Percentiles rank a stretch among this genome's conserved stretches.
Evolutionary conservation across 140 eudicot genomes (phyloP).

Genomic region (Bidens hawaiensis): DNA sequence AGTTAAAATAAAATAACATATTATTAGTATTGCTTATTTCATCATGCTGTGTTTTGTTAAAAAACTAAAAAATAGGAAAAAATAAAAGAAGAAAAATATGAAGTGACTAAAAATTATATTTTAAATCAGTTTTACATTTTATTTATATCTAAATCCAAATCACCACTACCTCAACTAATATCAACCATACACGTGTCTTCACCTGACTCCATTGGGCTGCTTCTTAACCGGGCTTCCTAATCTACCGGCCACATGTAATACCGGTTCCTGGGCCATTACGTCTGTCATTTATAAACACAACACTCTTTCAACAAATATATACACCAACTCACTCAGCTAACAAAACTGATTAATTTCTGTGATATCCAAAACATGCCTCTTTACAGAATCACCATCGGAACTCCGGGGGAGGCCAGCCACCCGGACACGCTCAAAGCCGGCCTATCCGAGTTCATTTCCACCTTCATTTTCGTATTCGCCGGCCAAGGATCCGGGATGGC

Average conservation of each 20-base stretch:
- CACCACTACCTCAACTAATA: constrained; percentile 2
- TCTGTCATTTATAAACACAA: constrained; percentile 18
- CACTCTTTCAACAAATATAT: constrained; percentile 1
- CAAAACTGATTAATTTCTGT: background rate
- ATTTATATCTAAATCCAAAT: background rate
- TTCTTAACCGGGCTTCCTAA: constrained; percentile 10
- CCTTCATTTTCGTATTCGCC: too few species aligned
- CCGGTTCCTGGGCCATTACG: constrained; percentile 40
- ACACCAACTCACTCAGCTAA: background rate
- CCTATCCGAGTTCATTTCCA: constrained; percentile 65
- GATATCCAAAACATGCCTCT: constrained; percentile 43
- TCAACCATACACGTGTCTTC: constrained; percentile 27
- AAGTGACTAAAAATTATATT: too few species aligned
- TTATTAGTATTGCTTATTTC: too few species aligned
- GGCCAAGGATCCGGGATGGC: constrained; percentile 94
- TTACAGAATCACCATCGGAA: constrained; percentile 50
- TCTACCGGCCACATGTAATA: constrained; percentile 29
- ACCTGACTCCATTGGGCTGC: constrained; percentile 5
- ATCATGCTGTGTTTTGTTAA: too few species aligned
- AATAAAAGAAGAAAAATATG: too few species aligned
- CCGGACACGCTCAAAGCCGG: constrained; percentile 66
- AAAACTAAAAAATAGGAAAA: too few species aligned
- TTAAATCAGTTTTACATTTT: too few species aligned
- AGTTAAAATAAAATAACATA: too few species aligned
- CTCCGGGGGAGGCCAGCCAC: constrained; percentile 69